phyloP scores from a whole-genome alignment of 208 protist species.

The Crithidia expoeki region DNA sequence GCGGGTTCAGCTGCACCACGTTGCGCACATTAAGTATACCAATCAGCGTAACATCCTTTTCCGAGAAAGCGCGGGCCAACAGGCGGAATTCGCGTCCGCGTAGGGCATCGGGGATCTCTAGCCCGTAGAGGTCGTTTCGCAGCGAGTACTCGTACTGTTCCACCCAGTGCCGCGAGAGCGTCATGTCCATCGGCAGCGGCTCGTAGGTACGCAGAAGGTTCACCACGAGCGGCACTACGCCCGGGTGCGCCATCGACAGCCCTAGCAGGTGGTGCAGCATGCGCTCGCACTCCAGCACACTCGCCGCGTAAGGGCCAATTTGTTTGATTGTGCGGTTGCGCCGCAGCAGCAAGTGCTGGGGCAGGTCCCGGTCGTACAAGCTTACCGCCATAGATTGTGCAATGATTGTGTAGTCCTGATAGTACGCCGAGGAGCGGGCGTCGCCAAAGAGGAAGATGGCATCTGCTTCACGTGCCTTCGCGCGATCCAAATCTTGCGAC shows the following conservation, averaged over 20 bases:
- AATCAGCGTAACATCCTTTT: slow-evolving; percentile 71
- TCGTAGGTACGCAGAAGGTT: slow-evolving; percentile 87
- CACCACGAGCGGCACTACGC: slow-evolving; percentile 77
- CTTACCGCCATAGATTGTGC: slow-evolving; percentile 67
- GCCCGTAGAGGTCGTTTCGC: slow-evolving; percentile 73
- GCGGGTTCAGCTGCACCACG: slow-evolving; percentile 75
- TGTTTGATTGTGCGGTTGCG: slow-evolving; percentile 62
- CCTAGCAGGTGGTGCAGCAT: slow-evolving; percentile 75
- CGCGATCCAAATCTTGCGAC: slow-evolving; percentile 56
- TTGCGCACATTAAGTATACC: slow-evolving; percentile 60
- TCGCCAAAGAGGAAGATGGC: slow-evolving; percentile 87
- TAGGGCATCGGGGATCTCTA: slow-evolving; percentile 62
- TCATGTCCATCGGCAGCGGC: slow-evolving; percentile 52
- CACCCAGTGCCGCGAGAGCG: slow-evolving; percentile 62
- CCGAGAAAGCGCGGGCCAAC: slow-evolving; percentile 59
- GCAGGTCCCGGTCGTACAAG: slow-evolving; percentile 69
- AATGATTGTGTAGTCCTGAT: slow-evolving; percentile 77
- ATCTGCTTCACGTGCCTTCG: slow-evolving; percentile 63
- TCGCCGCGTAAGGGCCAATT: slow-evolving; percentile 66
- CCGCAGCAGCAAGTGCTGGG: slow-evolving; percentile 78
- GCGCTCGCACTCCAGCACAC: slow-evolving; percentile 72
- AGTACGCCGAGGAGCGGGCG: slow-evolving; percentile 68
- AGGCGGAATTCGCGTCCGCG: slow-evolving; percentile 59
- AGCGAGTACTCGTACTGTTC: slow-evolving; percentile 86
- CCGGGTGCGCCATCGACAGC: slow-evolving; percentile 70